phyloP scores from a whole-genome alignment of 2,329 filamentous ascomycete species.

The Lachnellula occidentalis region DNA sequence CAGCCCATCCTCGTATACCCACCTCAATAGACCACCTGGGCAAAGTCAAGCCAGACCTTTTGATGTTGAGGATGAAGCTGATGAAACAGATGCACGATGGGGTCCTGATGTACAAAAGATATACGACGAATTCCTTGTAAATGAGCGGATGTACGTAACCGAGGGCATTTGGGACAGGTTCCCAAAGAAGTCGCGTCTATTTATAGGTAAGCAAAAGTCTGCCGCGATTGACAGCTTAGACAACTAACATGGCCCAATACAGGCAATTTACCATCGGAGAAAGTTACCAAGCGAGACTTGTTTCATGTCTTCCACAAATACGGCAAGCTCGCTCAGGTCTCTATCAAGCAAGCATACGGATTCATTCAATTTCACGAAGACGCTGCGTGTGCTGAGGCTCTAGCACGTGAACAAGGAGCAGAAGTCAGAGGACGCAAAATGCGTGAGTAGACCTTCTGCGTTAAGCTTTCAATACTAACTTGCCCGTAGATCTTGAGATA shows the following conservation, averaged over 20 bases:
- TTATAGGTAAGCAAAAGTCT: constrained; percentile 59
- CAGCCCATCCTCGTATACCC: constrained; percentile 20
- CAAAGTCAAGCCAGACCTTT: constrained; percentile 16
- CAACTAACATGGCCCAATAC: constrained; percentile 28
- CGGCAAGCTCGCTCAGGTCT: constrained; percentile 87
- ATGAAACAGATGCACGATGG: constrained; percentile 32
- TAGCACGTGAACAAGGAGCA: constrained; percentile 72
- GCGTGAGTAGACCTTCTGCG: constrained; percentile 56
- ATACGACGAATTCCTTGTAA: constrained; percentile 67
- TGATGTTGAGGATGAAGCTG: constrained; percentile 24
- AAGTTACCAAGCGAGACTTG: constrained; percentile 88
- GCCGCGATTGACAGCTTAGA: constrained; percentile 1
- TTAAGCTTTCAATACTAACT: constrained; percentile 26
- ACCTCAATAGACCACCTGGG: constrained; percentile 16
- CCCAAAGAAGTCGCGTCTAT: constrained; percentile 69
- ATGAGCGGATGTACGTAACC: constrained; percentile 69
- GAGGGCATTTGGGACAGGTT: constrained; percentile 80
- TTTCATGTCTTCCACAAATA: constrained; percentile 86
- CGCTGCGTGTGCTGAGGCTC: constrained; percentile 66
- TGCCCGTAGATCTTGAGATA: constrained; percentile 69
- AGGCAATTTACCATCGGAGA: constrained; percentile 90
- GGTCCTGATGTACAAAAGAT: constrained; percentile 52
- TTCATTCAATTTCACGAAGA: constrained; percentile 89
- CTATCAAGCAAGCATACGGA: constrained; percentile 92
- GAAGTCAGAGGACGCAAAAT: constrained; percentile 87